Conservation (phyloP, 768 basidiomycete species). For the Suillus paluster region DNA sequence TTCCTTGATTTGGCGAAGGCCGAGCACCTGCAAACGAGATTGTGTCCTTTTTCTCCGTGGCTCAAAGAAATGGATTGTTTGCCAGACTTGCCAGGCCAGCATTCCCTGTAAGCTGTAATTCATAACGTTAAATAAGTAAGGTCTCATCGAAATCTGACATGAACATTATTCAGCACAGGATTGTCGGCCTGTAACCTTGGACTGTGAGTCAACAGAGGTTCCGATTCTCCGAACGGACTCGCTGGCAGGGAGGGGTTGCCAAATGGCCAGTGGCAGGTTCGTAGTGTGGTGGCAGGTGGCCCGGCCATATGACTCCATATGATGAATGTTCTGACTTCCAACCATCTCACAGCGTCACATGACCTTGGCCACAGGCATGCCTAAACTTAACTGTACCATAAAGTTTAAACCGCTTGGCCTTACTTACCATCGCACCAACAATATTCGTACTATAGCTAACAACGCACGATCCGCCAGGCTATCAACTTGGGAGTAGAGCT, state of each 20-base stretch:
- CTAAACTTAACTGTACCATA: too few relatives aligned
- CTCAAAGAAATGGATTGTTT: not conserved
- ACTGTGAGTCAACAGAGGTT: not conserved
- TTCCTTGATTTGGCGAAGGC: not conserved
- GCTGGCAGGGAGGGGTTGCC: not conserved
- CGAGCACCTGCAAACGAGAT: too few relatives aligned
- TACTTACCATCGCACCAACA: too few relatives aligned
- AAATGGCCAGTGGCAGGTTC: not conserved
- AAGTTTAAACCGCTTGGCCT: too few relatives aligned
- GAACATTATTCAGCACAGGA: too few relatives aligned
- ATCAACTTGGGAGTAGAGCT: not conserved
- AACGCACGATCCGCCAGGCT: too few relatives aligned
- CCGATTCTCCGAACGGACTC: not conserved
- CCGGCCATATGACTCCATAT: too few relatives aligned
- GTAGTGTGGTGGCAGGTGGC: not conserved
- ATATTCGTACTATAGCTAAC: too few relatives aligned
- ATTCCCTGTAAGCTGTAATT: not conserved
- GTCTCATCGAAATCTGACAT: not conserved
- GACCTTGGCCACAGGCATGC: too few relatives aligned
- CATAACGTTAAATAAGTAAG: too few relatives aligned
- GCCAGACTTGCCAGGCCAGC: not conserved
- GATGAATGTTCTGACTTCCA: too few relatives aligned
- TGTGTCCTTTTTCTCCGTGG: not conserved
- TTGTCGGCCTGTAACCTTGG: not conserved
- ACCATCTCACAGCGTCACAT: not conserved